A percentile compares a stretch with the other conserved stretches of the same genome.
Conservation (phyloP, 2,329 filamentous ascomycete species). For the Pseudogymnoascus sp. region DNA sequence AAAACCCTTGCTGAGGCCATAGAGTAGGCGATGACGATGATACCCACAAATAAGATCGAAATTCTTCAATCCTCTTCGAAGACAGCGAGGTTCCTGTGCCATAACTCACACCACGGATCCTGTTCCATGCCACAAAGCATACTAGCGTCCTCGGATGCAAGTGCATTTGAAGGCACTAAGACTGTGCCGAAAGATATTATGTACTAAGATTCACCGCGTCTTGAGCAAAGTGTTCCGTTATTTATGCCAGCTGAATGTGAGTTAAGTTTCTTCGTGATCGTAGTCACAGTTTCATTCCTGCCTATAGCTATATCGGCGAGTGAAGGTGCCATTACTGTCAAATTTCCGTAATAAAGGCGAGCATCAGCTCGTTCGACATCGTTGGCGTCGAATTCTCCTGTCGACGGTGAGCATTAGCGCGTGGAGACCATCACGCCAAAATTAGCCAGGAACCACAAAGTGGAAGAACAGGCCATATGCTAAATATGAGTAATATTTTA, state of each 20-base stretch:
- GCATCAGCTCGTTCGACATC: not conserved
- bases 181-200: not conserved
- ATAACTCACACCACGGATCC: not conserved
- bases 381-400: not conserved
- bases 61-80: not conserved
- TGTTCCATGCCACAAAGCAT: too few relatives aligned
- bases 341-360: not conserved
- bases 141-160: not conserved
- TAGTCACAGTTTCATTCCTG: not conserved
- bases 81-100: not conserved
- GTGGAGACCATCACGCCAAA: not conserved
- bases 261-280: not conserved
- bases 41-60: conserved; percentile 2
- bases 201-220: not conserved
- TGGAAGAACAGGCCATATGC: not conserved
- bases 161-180: not conserved
- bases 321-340: not conserved
- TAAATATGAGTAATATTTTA: not conserved
- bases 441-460: not conserved
- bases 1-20: not conserved
- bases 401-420: not conserved
- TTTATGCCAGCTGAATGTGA: not conserved
- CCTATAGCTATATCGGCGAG: not conserved
- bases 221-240: not conserved
- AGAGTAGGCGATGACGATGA: conserved; percentile 1